Evolutionary conservation across 1,284 basidiomycete genomes (phyloP).

Genomic region (Naganishia albida): DNA sequence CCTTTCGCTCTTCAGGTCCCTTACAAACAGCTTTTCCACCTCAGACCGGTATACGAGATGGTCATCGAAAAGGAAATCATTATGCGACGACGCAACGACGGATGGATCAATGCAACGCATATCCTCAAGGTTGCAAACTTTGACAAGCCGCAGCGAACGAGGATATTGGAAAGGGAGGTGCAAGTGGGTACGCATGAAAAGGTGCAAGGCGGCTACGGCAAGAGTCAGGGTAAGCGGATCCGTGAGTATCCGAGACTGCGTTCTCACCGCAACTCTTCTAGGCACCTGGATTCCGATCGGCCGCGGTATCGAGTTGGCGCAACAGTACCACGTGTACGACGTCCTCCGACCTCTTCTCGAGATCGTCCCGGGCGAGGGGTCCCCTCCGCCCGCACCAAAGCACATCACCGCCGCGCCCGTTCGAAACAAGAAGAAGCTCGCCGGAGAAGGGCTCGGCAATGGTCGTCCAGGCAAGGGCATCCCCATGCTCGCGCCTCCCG

Average conservation of each 20-base stretch:
- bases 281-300: slow-evolving; percentile 99
- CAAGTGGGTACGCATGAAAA: slow-evolving; percentile 99
- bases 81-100: slow-evolving; percentile 93
- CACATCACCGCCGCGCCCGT: slow-evolving; percentile 73
- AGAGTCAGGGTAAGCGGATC: slow-evolving; percentile 85
- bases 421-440: slow-evolving; percentile 54
- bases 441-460: slow-evolving; percentile 24
- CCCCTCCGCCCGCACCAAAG: slow-evolving; percentile 94
- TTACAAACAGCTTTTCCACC: slow-evolving; percentile 4
- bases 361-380: slow-evolving; percentile 85
- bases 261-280: slow-evolving; percentile 48
- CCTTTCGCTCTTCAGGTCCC: background rate
- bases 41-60: slow-evolving; percentile 57
- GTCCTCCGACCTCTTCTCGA: slow-evolving; percentile 93
- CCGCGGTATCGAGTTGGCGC: slow-evolving; percentile 79
- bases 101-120: slow-evolving; percentile 98
- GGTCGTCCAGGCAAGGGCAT: slow-evolving; percentile 24
- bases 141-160: slow-evolving; percentile 96
- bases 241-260: background rate
- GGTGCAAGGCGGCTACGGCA: slow-evolving; percentile 98
- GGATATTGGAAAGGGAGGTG: slow-evolving; percentile 95
- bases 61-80: slow-evolving; percentile 94
- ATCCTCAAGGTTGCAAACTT: slow-evolving; percentile 99
- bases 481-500: slow-evolving; percentile 7
- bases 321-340: slow-evolving; percentile 88